These are phyloP conservation scores for Aspergillus eucalypticola DNA, from an alignment of 2,329 filamentous ascomycete species.

Conservation along the genomic window DNA sequence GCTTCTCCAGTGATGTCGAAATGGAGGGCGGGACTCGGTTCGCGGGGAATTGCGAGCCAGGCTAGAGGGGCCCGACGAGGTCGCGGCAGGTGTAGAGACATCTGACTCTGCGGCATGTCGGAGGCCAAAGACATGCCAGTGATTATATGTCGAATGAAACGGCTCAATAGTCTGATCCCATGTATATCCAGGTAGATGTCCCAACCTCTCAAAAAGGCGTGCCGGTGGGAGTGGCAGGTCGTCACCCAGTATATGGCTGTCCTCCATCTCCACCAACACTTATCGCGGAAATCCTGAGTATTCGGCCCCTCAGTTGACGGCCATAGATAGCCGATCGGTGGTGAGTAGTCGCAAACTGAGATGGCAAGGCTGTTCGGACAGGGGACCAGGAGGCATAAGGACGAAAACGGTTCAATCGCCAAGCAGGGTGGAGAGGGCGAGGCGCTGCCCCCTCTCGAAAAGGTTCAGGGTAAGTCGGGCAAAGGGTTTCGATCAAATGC, in stretches of 20 bases:
- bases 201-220: slow-evolving; percentile 70
- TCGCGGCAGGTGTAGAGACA: slow-evolving; percentile 49
- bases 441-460: slow-evolving; percentile 10
- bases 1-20: slow-evolving; percentile 50
- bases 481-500: background rate
- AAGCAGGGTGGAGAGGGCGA: slow-evolving; percentile 19
- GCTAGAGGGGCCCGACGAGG: slow-evolving; percentile 45
- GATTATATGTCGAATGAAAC: slow-evolving; percentile 71
- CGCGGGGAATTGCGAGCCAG: slow-evolving; percentile 47
- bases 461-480: slow-evolving; percentile 2
- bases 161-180: slow-evolving; percentile 67
- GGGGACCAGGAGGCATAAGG: slow-evolving; percentile 25
- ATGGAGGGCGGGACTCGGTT: slow-evolving; percentile 41
- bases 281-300: slow-evolving; percentile 17
- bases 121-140: slow-evolving; percentile 73
- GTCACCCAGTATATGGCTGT: slow-evolving; percentile 44
- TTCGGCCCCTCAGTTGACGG: slow-evolving; percentile 18
- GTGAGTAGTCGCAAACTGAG: slow-evolving; percentile 10
- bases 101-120: slow-evolving; percentile 57
- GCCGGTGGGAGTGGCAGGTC: slow-evolving; percentile 59
- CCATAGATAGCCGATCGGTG: slow-evolving; percentile 23
- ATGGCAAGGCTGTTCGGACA: slow-evolving; percentile 13
- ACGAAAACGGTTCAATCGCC: slow-evolving; percentile 25
- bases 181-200: slow-evolving; percentile 71
- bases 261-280: slow-evolving; percentile 33